phyloP scores from a whole-genome alignment of 768 basidiomycete genomes.

The Fibroporia radiculosa region DNA sequence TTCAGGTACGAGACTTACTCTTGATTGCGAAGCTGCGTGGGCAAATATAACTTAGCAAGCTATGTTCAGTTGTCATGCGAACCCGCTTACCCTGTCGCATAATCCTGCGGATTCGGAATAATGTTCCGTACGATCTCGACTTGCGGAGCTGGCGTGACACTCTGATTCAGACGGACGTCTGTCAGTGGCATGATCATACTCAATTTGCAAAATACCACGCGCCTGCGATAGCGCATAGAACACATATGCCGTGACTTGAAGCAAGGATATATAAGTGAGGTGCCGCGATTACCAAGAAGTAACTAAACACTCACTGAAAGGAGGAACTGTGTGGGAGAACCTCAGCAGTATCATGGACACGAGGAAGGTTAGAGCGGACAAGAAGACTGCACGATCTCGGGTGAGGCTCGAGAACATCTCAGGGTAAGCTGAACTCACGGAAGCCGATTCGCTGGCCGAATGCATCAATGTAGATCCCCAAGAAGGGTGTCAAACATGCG shows the following conservation, averaged over 20 bases:
- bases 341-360: constrained; percentile 34
- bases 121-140: constrained; percentile 33
- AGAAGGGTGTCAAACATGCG: constrained; percentile 31
- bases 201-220: neutral
- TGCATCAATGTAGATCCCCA: constrained; percentile 33
- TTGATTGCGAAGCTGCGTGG: constrained; percentile 30
- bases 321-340: constrained; percentile 30
- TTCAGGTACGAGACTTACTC: constrained; percentile 19
- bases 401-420: neutral
- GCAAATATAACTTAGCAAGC: constrained; percentile 3
- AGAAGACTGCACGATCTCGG: constrained; percentile 23
- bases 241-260: constrained; percentile 32
- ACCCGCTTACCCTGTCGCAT: constrained; percentile 28
- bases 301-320: constrained; percentile 25
- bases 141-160: constrained; percentile 30
- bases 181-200: neutral
- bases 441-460: constrained; percentile 32
- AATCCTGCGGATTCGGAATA: constrained; percentile 34
- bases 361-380: constrained; percentile 32
- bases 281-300: neutral
- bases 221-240: constrained; percentile 36
- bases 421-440: constrained; percentile 20
- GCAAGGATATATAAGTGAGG: too few species aligned
- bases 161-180: constrained; percentile 5
- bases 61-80: neutral